Percentiles rank a stretch among this genome's conserved stretches.
These are phyloP conservation scores for Paxillus involutus DNA, from an alignment of 768 basidiomycete genomes.

Conservation along the genomic window DNA sequence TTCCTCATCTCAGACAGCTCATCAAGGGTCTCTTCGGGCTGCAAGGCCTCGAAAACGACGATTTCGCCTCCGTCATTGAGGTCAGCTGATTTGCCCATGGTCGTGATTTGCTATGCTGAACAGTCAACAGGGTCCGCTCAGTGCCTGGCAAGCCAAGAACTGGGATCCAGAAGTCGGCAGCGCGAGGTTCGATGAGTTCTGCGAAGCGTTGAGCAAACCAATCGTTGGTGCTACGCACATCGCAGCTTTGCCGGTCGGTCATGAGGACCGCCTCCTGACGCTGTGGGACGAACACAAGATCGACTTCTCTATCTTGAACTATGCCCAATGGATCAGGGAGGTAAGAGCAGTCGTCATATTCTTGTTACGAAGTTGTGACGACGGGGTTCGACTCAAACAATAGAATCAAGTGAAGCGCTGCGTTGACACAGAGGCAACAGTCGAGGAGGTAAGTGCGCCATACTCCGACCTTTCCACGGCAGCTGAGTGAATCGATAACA, in stretches of 20 bases:
- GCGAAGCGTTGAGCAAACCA: constrained; percentile 51
- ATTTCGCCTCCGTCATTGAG: constrained; percentile 71
- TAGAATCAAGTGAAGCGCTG: constrained; percentile 62
- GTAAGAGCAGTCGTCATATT: constrained; percentile 32
- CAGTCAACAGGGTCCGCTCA: constrained; percentile 52
- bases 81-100: constrained; percentile 34
- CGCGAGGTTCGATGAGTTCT: constrained; percentile 68
- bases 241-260: constrained; percentile 45
- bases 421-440: constrained; percentile 38
- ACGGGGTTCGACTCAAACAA: neutral
- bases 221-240: constrained; percentile 31
- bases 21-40: constrained; percentile 83
- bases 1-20: constrained; percentile 42
- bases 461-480: neutral
- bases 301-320: constrained; percentile 66
- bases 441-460: constrained; percentile 48
- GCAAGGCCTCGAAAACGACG: constrained; percentile 61
- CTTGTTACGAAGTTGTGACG: neutral
- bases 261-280: constrained; percentile 47
- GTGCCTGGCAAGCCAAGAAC: constrained; percentile 78
- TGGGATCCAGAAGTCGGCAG: constrained; percentile 80
- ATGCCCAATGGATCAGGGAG: constrained; percentile 75
- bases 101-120: constrained; percentile 17
- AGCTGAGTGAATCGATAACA: neutral
- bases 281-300: constrained; percentile 47